phyloP scores from a whole-genome alignment of 768 basidiomycete genomes.

The Psilocybe subaeruginosa region DNA sequence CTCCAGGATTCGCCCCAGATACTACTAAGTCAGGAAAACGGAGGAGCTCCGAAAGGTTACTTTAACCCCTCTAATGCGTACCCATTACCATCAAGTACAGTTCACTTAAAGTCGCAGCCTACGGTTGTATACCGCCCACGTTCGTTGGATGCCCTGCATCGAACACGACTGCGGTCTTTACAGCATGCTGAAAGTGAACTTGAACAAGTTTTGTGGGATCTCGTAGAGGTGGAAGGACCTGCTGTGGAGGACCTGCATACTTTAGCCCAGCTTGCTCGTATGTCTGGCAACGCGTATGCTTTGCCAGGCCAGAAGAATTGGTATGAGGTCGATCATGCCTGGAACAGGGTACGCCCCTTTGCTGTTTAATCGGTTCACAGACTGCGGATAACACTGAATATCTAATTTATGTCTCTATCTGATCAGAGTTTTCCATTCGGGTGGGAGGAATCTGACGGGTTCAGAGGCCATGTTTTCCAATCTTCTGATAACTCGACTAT shows the following conservation, averaged over 20 bases:
- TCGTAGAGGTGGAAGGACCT: constrained; percentile 66
- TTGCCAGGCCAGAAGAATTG: constrained; percentile 71
- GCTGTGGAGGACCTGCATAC: constrained; percentile 82
- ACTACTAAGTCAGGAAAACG: not conserved
- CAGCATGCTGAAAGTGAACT: constrained; percentile 42
- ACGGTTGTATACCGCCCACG: constrained; percentile 66
- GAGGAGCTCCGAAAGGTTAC: not conserved
- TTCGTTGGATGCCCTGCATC: constrained; percentile 51
- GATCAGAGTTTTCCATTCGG: constrained; percentile 79
- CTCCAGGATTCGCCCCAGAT: constrained; percentile 1
- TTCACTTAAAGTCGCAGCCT: constrained; percentile 47
- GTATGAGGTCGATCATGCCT: constrained; percentile 78
- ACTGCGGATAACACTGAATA: constrained; percentile 2
- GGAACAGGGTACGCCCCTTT: constrained; percentile 56
- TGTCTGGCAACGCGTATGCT: constrained; percentile 90
- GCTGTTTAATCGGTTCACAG: constrained; percentile 5
- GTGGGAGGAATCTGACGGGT: constrained; percentile 76
- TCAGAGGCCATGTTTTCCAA: constrained; percentile 89
- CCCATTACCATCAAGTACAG: constrained; percentile 14
- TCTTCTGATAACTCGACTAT: constrained; percentile 80
- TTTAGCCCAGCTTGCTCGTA: constrained; percentile 79
- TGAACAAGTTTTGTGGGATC: constrained; percentile 68
- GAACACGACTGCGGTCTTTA: constrained; percentile 56
- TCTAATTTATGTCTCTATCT: constrained; percentile 6
- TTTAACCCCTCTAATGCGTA: constrained; percentile 20